Evolutionary conservation across 1,139 yeast genomes (phyloP), one percentile per base, ranked within the genome.

Genomic region (Blastobotrys proliferans): DNA sequence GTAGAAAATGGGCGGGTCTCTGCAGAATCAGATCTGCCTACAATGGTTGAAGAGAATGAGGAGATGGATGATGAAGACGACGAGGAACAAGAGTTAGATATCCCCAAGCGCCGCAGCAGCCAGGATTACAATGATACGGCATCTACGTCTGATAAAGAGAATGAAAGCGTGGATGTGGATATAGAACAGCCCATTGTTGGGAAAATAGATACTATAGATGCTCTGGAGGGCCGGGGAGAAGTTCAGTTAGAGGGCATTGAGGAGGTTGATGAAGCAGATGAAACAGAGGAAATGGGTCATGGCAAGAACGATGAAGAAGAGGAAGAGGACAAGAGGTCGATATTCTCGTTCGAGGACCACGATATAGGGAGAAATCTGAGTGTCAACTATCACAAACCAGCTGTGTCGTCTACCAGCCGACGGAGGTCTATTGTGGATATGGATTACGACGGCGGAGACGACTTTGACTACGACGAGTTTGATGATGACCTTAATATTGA

Each of bases 301-400:
- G 27, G n/a, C 5, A 19, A 19, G 6, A 14, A 11, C 25, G 25
- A 20, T 8, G 14, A 14, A 6, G 32, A 24, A 4, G 33, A 14
- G 3, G 10, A 2, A 11, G 29, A 34, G 3, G 58, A 55, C 41
- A 22, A 41, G 3, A 46, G 46, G 16, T 61, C 66, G 14, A 41
- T 51, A 19, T 62, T 60, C 37, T 61, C 66, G 21, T 62, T 62
- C 45, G 61, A 58, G 27, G 53, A 50, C 14, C 16, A 31, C 13
- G 41, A 47, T 6, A 47, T 56, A 16, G 60, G 57, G 20, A 51
- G 66, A 13, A 55, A 55, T 28, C 40, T 53, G 21, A 60, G 64
- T 5, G 47, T 49, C 25, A 53, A 54, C 38, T 60, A 59, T 45
- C 60, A 61, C 50, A 61, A 61, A 41, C 56, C 53, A n/a, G 35